Evolutionary conservation across 2,329 filamentous ascomycete species (phyloP), one percentile per base, ranked within the genome.

Genomic region (Cercospora zeae-maydis): DNA sequence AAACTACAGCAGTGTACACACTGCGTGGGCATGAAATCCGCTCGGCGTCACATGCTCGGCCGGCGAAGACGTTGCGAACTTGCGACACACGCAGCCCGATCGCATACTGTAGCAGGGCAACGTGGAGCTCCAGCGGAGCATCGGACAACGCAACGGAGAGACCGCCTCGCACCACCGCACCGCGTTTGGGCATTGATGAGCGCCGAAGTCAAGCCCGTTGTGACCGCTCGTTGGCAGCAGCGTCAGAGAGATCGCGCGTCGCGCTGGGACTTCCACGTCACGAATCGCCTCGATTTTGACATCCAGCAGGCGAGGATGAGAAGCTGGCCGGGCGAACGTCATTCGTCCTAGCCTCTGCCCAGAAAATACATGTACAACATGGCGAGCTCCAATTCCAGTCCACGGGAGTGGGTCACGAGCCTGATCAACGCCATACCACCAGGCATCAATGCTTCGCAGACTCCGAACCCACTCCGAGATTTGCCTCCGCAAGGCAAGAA

Each of bases 401-500:
- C 63, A 27, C 66, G 70, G 21, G 60, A 66, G 49, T 65, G 74
- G 54, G 64, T 74, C 63, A 68, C 72, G 19, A 64, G 66, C 9
- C 65, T 74, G 39, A 65, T 74, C 45, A 61, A 63, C 16, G 56
- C 73, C 11, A 63, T 76, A 37, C 69, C 74, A 31, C 57, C 68
- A 42, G 53, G 64, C 36, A 65, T 39, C 61, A 70, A 55, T 45
- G 16, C 37, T 49, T 55, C 72, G 7, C 57, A 74, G 51, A 67
- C 72, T 63, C 62, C 75, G 53, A 84, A 83, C 68, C 81, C 84
- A 9, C 71, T 80, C 16, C 68, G 61, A 49, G 60, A 67, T 59
- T 62, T 63, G 62, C 69, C 62, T 58, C 71, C 7, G 66, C 74
- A 37, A 24, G 64, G 19, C 62, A 69, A 47, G 76, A 75, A 68